Conservation (phyloP, 2,329 filamentous ascomycete genomes). For the Verticillium longisporum region DNA sequence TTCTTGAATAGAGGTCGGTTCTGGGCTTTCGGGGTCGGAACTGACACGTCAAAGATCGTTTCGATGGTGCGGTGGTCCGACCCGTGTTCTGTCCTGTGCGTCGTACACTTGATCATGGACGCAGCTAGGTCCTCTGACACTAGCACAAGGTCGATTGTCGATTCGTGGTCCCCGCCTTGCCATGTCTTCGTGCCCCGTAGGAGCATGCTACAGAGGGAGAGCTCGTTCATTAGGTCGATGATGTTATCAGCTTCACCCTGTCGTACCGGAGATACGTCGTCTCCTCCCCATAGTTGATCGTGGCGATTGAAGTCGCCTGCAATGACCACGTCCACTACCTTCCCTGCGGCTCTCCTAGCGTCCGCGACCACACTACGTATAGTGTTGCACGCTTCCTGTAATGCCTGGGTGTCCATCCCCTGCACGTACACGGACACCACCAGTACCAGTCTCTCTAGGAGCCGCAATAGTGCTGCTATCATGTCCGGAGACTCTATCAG, state of each 20-base stretch:
- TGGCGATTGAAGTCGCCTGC: conserved; percentile 13
- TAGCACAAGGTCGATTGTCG: conserved; percentile 18
- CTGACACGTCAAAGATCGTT: conserved; percentile 18
- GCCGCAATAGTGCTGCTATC: background rate
- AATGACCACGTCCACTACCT: conserved; percentile 3
- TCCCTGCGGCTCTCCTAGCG: background rate
- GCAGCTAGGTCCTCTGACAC: conserved; percentile 12
- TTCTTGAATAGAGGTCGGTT: conserved; percentile 18
- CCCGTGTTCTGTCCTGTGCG: conserved; percentile 14
- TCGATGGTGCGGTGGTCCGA: conserved; percentile 23
- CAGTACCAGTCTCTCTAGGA: background rate
- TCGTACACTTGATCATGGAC: conserved; percentile 8
- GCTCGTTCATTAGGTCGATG: conserved; percentile 25
- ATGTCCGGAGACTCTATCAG: background rate
- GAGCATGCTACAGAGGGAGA: conserved; percentile 23
- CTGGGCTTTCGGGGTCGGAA: conserved; percentile 1
- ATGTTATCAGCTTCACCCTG: conserved; percentile 27
- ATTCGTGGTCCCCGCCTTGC: conserved; percentile 14
- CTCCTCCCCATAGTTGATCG: conserved; percentile 13
- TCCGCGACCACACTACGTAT: background rate
- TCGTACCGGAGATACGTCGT: conserved; percentile 10
- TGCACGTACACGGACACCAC: background rate
- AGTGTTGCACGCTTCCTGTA: background rate
- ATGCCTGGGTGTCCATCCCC: background rate
- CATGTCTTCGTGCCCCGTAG: conserved; percentile 21